A percentile compares a stretch with the other conserved stretches of the same genome.
phyloP scores from a whole-genome alignment of 257 asterid genomes.

The Primulina eburnea region DNA sequence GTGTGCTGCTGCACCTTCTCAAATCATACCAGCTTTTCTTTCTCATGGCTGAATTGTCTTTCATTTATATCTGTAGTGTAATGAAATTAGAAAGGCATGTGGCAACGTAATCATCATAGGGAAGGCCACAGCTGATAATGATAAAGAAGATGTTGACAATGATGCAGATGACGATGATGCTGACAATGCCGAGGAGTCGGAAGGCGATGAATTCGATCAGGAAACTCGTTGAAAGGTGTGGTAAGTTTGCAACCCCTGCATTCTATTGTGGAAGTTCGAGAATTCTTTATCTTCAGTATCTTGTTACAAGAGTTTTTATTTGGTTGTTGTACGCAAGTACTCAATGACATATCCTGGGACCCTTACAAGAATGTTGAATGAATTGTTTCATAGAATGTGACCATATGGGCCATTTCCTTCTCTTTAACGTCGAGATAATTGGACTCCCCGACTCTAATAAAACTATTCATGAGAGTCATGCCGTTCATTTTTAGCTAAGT shows the following conservation, averaged over 20 bases:
- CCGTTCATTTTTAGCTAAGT: too few relatives aligned
- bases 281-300: background rate
- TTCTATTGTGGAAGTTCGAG: background rate
- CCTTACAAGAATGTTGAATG: too few relatives aligned
- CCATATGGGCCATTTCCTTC: too few relatives aligned
- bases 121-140: slow-evolving; percentile 61
- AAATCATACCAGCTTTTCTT: background rate
- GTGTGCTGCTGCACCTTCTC: background rate
- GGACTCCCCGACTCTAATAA: too few relatives aligned
- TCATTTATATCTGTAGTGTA: slow-evolving; percentile 39
- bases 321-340: too few relatives aligned
- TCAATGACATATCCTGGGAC: background rate
- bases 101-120: slow-evolving; percentile 66
- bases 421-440: too few relatives aligned
- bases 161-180: slow-evolving; percentile 91
- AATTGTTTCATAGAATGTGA: too few relatives aligned
- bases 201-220: slow-evolving; percentile 94
- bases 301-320: background rate
- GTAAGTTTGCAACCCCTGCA: background rate
- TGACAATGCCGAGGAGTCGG: slow-evolving; percentile 87
- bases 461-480: too few relatives aligned
- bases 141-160: slow-evolving; percentile 81
- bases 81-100: slow-evolving; percentile 71
- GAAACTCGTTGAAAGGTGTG: slow-evolving; percentile 59
- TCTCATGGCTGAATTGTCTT: slow-evolving; percentile 1